Evolutionary conservation across 139 green algal species (phyloP).

Genomic region (Chlorella sp.): DNA sequence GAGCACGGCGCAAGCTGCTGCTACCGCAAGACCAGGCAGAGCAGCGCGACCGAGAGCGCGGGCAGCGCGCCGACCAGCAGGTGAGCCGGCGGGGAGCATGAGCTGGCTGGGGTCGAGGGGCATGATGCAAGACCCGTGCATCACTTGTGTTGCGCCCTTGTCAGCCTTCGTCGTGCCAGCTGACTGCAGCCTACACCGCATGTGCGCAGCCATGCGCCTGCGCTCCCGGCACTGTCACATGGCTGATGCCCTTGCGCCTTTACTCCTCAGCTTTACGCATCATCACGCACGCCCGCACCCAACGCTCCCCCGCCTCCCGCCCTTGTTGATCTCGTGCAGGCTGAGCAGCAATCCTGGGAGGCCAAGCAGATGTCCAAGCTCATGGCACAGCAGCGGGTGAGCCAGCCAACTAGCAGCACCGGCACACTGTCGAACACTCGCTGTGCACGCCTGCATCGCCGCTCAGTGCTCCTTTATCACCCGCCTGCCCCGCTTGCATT

Average conservation of each 20-base stretch:
- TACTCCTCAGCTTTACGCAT: no score
- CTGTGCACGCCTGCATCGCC: not conserved
- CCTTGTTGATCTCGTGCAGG: not conserved
- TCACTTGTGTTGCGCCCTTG: no score
- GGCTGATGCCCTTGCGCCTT: no score
- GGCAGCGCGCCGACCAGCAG: not conserved
- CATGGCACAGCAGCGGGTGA: not conserved
- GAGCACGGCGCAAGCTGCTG: not conserved
- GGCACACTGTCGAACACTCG: not conserved
- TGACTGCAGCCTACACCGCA: no score
- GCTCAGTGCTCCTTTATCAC: not conserved
- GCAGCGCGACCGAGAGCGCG: not conserved
- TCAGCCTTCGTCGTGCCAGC: no score
- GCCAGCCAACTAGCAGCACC: not conserved
- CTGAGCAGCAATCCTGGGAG: conserved; percentile 4
- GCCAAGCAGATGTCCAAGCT: not conserved
- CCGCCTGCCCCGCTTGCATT: no score
- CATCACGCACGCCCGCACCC: no score
- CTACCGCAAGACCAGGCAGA: not conserved
- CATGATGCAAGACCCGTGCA: no score
- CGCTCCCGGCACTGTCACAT: no score
- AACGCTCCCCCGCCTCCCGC: no score
- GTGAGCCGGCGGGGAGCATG: not conserved
- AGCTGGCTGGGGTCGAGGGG: no score
- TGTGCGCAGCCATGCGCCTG: no score